Conservation (phyloP, 148 eudicot genomes). For the Rhododendron simsii region DNA sequence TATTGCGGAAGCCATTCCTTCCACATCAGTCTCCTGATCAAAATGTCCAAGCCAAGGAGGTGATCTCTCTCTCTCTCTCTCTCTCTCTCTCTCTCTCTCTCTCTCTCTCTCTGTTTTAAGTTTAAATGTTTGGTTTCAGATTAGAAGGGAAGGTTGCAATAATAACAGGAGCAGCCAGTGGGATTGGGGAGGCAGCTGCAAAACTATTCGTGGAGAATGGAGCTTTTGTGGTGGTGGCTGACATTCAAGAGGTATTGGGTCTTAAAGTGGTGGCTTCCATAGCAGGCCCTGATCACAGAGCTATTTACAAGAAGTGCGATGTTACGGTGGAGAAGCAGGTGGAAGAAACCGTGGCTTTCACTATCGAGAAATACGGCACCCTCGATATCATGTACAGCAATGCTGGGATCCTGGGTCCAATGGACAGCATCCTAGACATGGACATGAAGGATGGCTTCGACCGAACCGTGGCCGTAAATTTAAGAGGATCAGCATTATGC, state of each 20-base stretch:
- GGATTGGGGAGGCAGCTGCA: conserved; percentile 17
- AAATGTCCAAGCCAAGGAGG: no score
- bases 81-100: no score
- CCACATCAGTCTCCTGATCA: no score
- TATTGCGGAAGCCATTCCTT: no score
- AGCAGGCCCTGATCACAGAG: neutral
- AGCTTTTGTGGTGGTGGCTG: conserved; percentile 6
- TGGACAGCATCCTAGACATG: neutral
- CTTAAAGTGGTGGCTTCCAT: neutral
- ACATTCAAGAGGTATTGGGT: conserved; percentile 15
- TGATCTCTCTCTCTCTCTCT: no score
- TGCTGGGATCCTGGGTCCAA: neutral
- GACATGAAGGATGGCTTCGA: neutral
- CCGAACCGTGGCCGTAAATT: neutral
- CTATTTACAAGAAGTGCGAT: neutral
- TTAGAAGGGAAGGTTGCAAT: neutral
- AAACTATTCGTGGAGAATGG: conserved; percentile 7
- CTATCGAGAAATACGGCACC: neutral
- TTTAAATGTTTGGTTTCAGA: neutral
- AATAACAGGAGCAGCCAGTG: conserved; percentile 15
- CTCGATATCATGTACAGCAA: conserved; percentile 1
- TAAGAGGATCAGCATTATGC: neutral
- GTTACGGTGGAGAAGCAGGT: neutral
- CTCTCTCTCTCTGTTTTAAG: no score
- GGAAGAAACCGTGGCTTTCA: neutral